Conservation (phyloP, 2,329 filamentous ascomycete species). For the Curvularia spicifera region DNA sequence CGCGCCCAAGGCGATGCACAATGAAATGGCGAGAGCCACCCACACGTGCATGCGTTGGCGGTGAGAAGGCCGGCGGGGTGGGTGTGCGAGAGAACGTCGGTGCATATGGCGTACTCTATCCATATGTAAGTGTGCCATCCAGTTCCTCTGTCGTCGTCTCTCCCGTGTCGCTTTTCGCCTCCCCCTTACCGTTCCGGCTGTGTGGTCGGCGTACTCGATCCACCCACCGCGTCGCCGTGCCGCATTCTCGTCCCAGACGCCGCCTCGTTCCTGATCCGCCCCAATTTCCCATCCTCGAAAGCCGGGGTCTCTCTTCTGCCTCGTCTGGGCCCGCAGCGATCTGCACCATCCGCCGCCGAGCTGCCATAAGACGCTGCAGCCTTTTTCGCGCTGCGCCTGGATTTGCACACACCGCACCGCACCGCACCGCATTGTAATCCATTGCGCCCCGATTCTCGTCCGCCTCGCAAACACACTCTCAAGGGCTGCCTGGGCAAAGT, state of each 20-base stretch:
- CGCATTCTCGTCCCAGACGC: constrained; percentile 17
- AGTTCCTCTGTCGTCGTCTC: background rate
- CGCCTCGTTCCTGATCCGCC: constrained; percentile 15
- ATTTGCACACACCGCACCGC: background rate
- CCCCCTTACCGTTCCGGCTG: constrained; percentile 5
- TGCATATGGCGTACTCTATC: background rate
- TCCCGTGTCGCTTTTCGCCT: background rate
- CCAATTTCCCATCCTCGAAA: constrained; percentile 23
- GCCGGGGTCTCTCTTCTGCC: constrained; percentile 10
- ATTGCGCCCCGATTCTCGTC: no score
- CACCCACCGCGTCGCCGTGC: constrained; percentile 14
- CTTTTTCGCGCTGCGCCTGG: background rate
- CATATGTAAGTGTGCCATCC: constrained; percentile 1
- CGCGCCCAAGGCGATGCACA: constrained; percentile 7
- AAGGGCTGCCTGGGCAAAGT: constrained; percentile 9
- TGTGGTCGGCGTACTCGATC: constrained; percentile 12
- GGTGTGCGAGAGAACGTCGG: background rate
- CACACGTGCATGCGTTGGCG: constrained; percentile 18
- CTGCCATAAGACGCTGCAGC: constrained; percentile 6
- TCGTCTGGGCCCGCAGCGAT: constrained; percentile 20
- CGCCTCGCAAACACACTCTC: background rate
- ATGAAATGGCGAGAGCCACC: constrained; percentile 10
- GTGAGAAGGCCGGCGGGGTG: constrained; percentile 5
- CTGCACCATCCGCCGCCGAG: constrained; percentile 17
- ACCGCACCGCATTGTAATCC: no score